Base-by-base conservation (phyloP, 1,284 basidiomycete genomes). In the Sporisorium exsertum region DNA sequence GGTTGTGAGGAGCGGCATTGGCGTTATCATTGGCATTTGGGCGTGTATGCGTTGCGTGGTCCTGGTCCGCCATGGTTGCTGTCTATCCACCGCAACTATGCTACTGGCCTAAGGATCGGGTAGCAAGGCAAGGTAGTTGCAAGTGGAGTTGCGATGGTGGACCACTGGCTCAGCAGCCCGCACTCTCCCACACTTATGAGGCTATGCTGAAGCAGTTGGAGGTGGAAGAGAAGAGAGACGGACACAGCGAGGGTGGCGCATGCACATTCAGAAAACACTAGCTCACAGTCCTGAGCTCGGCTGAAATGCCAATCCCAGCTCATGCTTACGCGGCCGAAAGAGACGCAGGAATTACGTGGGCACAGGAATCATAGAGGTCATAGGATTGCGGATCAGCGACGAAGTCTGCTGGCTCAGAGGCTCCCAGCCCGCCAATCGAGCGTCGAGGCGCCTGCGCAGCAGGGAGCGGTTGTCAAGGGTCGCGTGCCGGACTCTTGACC, bases 41-140 rank as follows among this genome's bases (percentile, higher is more conserved):
- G 27, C 32, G 10, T 56, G 51, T 5, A 37, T 55, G 64, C 51
- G 46, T 5, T 32, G 26, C 3, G 1, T 55, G 18, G 13, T 58
- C 37, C 12, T 50, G 49, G 8, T 63, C 46, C 4, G 55, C 45
- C 66, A 68, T 68, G n/a, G 13, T 40, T 16, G 26, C 13, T 32
- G 32, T 43, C 54, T 32, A 24, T 3, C n/a, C 16, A 50, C 16
- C 27, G 29, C n/a, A 50, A 10, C 10, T 18, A 20, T 33, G 49
- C n/a, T 12, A 32, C 27, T 32, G 16, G 18, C 32, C 37, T 42
- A 42, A 18, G 37, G 15, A 37, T 35, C 43, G 32, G 22, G 55
- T 26, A 2, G 45, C 15, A 22, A 47, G 43, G 12, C 32, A 35
- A 35, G 55, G 37, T 53, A n/a, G 50, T 33, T 8, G n/a, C 15